Conservation (phyloP, 1,284 basidiomycete genomes). For the Apiotrichum sp. region DNA sequence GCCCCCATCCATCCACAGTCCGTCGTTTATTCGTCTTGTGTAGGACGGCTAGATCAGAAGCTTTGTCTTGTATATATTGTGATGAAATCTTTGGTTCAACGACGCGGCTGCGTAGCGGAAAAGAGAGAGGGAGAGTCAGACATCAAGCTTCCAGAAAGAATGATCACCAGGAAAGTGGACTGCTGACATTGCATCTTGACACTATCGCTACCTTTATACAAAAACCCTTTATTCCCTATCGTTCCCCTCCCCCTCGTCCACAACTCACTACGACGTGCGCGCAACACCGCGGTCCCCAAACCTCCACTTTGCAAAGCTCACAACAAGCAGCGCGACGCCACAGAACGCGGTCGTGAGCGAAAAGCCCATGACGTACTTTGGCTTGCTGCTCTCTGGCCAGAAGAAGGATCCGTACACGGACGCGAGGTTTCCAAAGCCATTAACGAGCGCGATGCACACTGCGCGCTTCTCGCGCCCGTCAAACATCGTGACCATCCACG, state of each 20-base stretch:
- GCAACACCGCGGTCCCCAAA: constrained; percentile 37
- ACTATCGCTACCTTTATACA: too few species aligned
- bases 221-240: too few species aligned
- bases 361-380: constrained; percentile 41
- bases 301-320: constrained; percentile 22
- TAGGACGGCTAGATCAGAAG: neutral
- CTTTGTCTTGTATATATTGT: neutral
- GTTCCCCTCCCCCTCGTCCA: too few species aligned
- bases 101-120: too few species aligned
- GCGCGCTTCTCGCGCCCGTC: constrained; percentile 44
- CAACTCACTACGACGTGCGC: constrained; percentile 6
- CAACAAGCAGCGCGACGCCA: constrained; percentile 24
- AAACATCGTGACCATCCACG: constrained; percentile 45
- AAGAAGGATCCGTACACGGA: constrained; percentile 45
- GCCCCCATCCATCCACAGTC: neutral
- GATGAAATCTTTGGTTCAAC: neutral
- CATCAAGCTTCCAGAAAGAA: too few species aligned
- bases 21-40: neutral
- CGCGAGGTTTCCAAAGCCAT: constrained; percentile 40
- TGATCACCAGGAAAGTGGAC: too few species aligned
- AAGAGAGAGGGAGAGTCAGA: too few species aligned
- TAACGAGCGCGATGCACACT: constrained; percentile 42
- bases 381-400: constrained; percentile 37
- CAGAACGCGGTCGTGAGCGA: constrained; percentile 36
- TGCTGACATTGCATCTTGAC: too few species aligned